A percentile compares a stretch with the other conserved stretches of the same genome.
These are phyloP conservation scores for Neofusicoccum sp. DNA, from an alignment of 2,329 filamentous ascomycete genomes.

Conservation along the genomic window DNA sequence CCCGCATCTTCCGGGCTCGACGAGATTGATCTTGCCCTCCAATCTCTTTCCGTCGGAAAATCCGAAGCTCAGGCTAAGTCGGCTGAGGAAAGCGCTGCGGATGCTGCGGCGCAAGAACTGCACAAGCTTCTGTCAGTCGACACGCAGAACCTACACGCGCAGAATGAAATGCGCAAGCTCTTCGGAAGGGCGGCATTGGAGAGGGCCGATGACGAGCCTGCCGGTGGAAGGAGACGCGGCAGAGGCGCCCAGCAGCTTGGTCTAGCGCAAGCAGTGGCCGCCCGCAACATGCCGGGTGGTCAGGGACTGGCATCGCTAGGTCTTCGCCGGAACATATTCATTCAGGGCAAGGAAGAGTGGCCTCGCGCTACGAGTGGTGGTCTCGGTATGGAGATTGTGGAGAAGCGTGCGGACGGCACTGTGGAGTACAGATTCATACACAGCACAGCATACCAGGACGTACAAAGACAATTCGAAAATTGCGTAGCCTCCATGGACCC, in stretches of 20 bases:
- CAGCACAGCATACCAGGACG: conserved; percentile 67
- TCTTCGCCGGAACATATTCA: conserved; percentile 75
- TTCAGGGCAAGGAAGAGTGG: conserved; percentile 86
- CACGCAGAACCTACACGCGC: conserved; percentile 73
- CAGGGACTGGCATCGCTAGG: conserved; percentile 69
- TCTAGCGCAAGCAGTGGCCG: conserved; percentile 56
- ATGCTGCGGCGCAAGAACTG: conserved; percentile 48
- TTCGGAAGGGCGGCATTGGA: conserved; percentile 67
- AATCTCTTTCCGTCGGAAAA: conserved; percentile 36
- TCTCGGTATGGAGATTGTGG: conserved; percentile 72
- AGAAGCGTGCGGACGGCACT: conserved; percentile 56
- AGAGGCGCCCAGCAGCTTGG: conserved; percentile 57
- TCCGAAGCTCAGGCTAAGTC: conserved; percentile 26
- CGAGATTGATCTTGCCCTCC: conserved; percentile 65
- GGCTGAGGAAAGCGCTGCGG: conserved; percentile 26
- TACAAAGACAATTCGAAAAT: conserved; percentile 73
- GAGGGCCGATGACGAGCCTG: conserved; percentile 50
- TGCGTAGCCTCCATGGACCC: conserved; percentile 84
- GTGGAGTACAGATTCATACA: conserved; percentile 78
- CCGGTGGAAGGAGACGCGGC: conserved; percentile 55
- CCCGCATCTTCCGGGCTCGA: conserved; percentile 45
- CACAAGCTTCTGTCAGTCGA: conserved; percentile 59
- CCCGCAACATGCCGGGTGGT: conserved; percentile 56
- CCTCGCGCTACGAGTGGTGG: conserved; percentile 76
- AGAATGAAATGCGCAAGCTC: conserved; percentile 84